Evolutionary conservation across 768 basidiomycete species (phyloP).

Genomic region (Mycena floridula): DNA sequence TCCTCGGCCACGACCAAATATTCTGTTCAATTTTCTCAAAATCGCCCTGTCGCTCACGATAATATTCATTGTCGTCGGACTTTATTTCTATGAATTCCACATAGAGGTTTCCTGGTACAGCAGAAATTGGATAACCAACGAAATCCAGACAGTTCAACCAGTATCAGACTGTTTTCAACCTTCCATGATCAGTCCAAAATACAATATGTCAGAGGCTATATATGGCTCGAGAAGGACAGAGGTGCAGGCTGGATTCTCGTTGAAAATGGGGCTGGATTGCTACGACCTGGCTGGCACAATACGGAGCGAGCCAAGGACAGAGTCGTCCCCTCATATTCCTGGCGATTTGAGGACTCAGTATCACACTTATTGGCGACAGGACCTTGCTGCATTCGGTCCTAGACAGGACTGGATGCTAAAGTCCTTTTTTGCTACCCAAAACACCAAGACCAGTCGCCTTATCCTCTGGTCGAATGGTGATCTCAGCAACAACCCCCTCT

Average conservation of each 20-base stretch:
- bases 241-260: conserved; percentile 67
- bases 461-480: conserved; percentile 93
- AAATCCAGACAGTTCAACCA: conserved; percentile 60
- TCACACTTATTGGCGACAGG: conserved; percentile 93
- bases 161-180: conserved; percentile 73
- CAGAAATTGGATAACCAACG: conserved; percentile 65
- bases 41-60: too few species aligned
- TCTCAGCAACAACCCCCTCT: conserved; percentile 45
- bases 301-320: conserved; percentile 22
- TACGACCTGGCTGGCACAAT: conserved; percentile 90
- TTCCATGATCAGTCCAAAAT: conserved; percentile 49
- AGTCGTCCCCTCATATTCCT: conserved; percentile 11
- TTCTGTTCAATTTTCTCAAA: too few species aligned
- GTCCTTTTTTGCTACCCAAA: conserved; percentile 92
- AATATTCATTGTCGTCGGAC: conserved; percentile 33
- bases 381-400: conserved; percentile 73
- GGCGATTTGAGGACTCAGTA: conserved; percentile 54
- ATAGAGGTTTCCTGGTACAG: conserved; percentile 79
- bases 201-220: conserved; percentile 62
- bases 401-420: conserved; percentile 90
- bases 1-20: too few species aligned
- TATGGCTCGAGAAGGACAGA: conserved; percentile 61
- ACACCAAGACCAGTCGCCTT: conserved; percentile 52
- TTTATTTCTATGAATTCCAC: conserved; percentile 74
- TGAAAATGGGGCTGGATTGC: conserved; percentile 82